Conservation (phyloP, 2,329 filamentous ascomycete species). For the Beauveria sp. region DNA sequence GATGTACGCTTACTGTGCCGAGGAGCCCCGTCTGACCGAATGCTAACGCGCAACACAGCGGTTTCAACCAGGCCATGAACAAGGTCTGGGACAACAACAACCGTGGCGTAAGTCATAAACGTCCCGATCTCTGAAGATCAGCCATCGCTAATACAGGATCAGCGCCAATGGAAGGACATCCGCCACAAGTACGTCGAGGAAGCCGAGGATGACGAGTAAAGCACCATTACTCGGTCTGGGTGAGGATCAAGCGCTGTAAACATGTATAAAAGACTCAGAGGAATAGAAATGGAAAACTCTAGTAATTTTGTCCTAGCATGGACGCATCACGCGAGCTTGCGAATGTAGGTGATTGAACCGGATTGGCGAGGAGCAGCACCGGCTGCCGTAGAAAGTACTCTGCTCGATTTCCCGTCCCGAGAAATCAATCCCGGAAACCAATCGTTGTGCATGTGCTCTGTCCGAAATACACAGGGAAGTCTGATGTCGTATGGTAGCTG, state of each 20-base stretch:
- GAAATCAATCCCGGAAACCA: no score
- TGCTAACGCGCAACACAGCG: conserved; percentile 46
- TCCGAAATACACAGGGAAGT: neutral
- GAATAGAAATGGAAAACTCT: conserved; percentile 8
- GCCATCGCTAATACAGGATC: conserved; percentile 20
- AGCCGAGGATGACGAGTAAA: conserved; percentile 57
- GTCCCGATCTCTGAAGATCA: neutral
- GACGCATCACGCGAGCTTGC: neutral
- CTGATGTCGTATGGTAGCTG: neutral
- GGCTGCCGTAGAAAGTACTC: neutral
- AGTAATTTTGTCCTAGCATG: neutral
- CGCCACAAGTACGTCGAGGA: conserved; percentile 76
- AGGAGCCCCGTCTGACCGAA: conserved; percentile 14
- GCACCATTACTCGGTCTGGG: conserved; percentile 16
- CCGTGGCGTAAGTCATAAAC: conserved; percentile 65
- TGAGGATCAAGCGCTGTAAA: conserved; percentile 16
- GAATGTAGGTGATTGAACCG: neutral
- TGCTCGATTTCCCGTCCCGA: neutral
- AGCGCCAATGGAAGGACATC: conserved; percentile 99
- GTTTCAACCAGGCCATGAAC: conserved; percentile 75
- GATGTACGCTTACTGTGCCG: conserved; percentile 57
- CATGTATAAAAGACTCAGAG: conserved; percentile 12
- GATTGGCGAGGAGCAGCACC: neutral
- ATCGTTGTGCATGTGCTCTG: neutral
- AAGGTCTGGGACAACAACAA: conserved; percentile 87